Evolutionary conservation across 1,284 basidiomycete species (phyloP).

Genomic region (Pyrrhoderma noxium): DNA sequence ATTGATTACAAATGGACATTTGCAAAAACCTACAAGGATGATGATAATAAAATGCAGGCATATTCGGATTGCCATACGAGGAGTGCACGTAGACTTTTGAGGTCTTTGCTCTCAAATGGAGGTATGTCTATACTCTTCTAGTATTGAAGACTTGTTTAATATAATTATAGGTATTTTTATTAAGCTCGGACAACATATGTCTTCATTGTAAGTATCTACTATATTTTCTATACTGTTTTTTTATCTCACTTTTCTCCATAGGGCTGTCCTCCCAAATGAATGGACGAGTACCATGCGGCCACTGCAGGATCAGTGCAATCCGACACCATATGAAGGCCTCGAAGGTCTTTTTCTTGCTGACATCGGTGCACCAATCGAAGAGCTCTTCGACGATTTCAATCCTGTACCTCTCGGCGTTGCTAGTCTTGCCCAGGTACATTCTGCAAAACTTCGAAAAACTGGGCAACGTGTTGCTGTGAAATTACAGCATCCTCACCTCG

Average conservation of each 20-base stretch:
- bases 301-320: conserved; percentile 81
- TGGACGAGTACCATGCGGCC: conserved; percentile 63
- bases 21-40: conserved; percentile 47
- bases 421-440: conserved; percentile 92
- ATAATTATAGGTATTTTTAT: conserved; percentile 69
- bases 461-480: conserved; percentile 88
- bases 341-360: conserved; percentile 66
- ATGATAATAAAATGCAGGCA: conserved; percentile 48
- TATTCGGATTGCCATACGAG: conserved; percentile 76
- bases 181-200: conserved; percentile 89
- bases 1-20: conserved; percentile 85
- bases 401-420: conserved; percentile 91
- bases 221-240: neutral
- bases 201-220: conserved; percentile 45
- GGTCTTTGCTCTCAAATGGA: conserved; percentile 82
- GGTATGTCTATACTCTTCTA: conserved; percentile 35
- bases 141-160: neutral
- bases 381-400: conserved; percentile 80
- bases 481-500: conserved; percentile 92
- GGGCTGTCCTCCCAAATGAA: conserved; percentile 72
- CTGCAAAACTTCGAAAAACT: conserved; percentile 66
- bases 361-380: conserved; percentile 56
- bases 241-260: conserved; percentile 21
- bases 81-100: conserved; percentile 71
- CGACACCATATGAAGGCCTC: conserved; percentile 66